Base-by-base conservation (phyloP, 1,139 yeast genomes). In the Scheffersomyces lignicola region DNA sequence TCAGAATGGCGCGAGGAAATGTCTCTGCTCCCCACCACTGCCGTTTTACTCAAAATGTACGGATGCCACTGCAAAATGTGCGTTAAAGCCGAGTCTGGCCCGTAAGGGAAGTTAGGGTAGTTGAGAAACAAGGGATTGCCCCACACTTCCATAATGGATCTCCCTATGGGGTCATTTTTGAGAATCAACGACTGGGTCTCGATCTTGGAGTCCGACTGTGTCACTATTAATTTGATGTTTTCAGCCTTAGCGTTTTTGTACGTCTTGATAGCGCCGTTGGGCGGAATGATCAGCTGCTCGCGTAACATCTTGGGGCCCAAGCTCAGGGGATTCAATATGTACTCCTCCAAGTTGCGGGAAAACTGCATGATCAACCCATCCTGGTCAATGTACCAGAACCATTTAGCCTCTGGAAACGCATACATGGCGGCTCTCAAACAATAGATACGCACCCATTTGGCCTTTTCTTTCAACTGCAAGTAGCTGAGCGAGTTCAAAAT, bases 31-130 rank as follows among this genome's bases (percentile, higher is more conserved):
- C 88, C 86, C 1, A 92, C 75, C 9, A 90, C 60, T 0, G 88
- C 84, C 4, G 94, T 70, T 49, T 79, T 83, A 36, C 84, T 73
- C 46, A 90, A 69, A 26, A 83, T 64, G 32, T 75, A 76, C 9
- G 96, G 95, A 56, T 92, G 98, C 98, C 97, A 92, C 58, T 88
- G 96, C 44, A 89, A 65, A 24, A 88, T 68, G 56, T 92, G 97
- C 16, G 88, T 78, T 35, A 90, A 56, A 0, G 94, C 87, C 9
- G 80, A 73, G 42, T 77, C 79, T 3, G 85, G 82, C 18, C 76
- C 76, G 45, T 53, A 65, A 12, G 76, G 76, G 60, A 86, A 85
- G 52, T 75, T 76, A 22, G 64, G 67, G 59, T 84, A 88, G 32
- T 71, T 69, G 52, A 84, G 74, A 53, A 78, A 82, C 33, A 87